Evolutionary conservation across 768 basidiomycete species (phyloP).

Genomic region (Solioccasus polychromus): DNA sequence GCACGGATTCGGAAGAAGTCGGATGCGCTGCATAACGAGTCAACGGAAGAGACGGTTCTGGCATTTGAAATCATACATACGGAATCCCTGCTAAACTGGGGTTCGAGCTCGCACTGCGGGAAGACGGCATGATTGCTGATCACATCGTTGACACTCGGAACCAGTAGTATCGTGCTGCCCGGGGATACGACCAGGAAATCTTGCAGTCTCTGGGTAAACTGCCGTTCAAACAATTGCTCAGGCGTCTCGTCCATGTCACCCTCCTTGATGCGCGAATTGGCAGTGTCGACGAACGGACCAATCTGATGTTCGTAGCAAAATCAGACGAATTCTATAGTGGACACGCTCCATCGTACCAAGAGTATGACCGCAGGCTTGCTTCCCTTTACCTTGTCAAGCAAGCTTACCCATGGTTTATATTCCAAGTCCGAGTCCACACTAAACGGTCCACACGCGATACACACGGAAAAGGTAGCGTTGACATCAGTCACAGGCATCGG

Average conservation of each 20-base stretch:
- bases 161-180: conserved; percentile 66
- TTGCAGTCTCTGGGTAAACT: conserved; percentile 57
- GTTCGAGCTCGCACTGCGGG: conserved; percentile 70
- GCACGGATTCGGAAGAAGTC: conserved; percentile 82
- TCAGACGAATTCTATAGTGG: not conserved
- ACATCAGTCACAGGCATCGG: conserved; percentile 31
- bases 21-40: conserved; percentile 57
- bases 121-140: conserved; percentile 77
- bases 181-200: conserved; percentile 60
- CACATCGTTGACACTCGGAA: conserved; percentile 83
- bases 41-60: not conserved
- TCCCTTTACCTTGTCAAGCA: conserved; percentile 59
- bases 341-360: conserved; percentile 48
- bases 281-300: conserved; percentile 86
- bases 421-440: conserved; percentile 74
- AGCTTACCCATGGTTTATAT: conserved; percentile 65
- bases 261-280: conserved; percentile 68
- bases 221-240: conserved; percentile 60
- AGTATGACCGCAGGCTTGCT: conserved; percentile 75
- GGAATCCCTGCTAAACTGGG: conserved; percentile 43
- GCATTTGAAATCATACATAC: conserved; percentile 37
- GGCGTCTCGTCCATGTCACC: conserved; percentile 74
- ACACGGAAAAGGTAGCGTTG: conserved; percentile 58
- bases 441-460: conserved; percentile 83
- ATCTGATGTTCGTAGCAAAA: conserved; percentile 45